A percentile compares a stretch with the other conserved stretches of the same genome.
phyloP scores from a whole-genome alignment of 2,329 filamentous ascomycete species.

The Sordariomycetes sp. region DNA sequence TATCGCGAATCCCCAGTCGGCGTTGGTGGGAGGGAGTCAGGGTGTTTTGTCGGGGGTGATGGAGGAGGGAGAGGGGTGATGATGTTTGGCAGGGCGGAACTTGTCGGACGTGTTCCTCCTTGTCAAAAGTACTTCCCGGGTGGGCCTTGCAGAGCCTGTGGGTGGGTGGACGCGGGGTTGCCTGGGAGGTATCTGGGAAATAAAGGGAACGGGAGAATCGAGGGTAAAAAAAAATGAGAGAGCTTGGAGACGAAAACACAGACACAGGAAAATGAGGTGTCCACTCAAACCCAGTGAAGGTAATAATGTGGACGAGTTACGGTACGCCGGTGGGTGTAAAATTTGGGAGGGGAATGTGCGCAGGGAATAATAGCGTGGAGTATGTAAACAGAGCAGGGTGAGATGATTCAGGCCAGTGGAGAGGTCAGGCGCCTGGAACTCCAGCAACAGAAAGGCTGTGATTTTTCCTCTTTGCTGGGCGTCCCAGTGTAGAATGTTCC shows the following conservation, averaged over 20 bases:
- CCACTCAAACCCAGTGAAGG: too few relatives aligned
- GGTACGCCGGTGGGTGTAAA: background rate
- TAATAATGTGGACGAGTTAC: background rate
- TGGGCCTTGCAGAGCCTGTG: background rate
- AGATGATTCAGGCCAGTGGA: background rate
- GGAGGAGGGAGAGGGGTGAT: background rate
- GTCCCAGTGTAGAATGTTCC: background rate
- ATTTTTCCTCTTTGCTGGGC: background rate
- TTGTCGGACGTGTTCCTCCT: background rate
- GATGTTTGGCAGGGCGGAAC: constrained; percentile 11
- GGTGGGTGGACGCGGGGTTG: background rate
- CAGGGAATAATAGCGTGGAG: background rate
- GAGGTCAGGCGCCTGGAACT: background rate
- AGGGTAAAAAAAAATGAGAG: constrained; percentile 2
- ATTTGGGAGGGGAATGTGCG: background rate
- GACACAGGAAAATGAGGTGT: background rate
- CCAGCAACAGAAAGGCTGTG: background rate
- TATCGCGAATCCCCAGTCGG: constrained; percentile 3
- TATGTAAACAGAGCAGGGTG: background rate
- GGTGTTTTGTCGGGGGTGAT: constrained; percentile 12
- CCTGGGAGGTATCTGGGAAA: background rate
- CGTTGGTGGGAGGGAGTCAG: constrained; percentile 18
- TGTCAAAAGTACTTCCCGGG: background rate
- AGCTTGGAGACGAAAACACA: background rate
- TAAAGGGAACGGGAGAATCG: constrained; percentile 3